A percentile compares a stretch with the other conserved stretches of the same genome.
Evolutionary conservation across 352 stramenopile genomes (phyloP).

Genomic region (Pythium scleroteichum): DNA sequence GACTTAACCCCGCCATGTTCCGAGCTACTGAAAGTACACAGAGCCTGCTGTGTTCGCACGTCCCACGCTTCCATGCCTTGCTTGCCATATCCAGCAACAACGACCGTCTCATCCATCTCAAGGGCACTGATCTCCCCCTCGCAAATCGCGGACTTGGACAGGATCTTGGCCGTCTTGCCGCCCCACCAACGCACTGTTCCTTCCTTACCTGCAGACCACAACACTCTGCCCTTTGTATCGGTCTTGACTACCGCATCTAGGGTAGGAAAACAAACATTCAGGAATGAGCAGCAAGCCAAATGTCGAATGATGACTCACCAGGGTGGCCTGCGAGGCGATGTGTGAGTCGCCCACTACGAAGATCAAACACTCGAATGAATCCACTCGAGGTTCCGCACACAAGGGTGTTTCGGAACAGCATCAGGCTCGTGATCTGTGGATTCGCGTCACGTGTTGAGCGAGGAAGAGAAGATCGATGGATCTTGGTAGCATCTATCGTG

Average conservation of each 20-base stretch:
- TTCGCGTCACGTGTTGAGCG: slow-evolving; percentile 59
- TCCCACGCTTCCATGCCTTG: slow-evolving; percentile 90
- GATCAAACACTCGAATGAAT: slow-evolving; percentile 87
- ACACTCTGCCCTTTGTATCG: slow-evolving; percentile 81
- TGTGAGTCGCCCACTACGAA: slow-evolving; percentile 75
- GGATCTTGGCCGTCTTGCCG: slow-evolving; percentile 85
- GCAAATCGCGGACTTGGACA: slow-evolving; percentile 81
- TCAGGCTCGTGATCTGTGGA: slow-evolving; percentile 86
- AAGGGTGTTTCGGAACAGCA: slow-evolving; percentile 86
- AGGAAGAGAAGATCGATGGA: slow-evolving; percentile 80
- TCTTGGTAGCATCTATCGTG: slow-evolving; percentile 76
- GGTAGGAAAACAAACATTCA: too few species aligned
- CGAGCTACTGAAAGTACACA: slow-evolving; percentile 82
- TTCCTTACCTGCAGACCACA: slow-evolving; percentile 85
- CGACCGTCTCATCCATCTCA: slow-evolving; percentile 89
- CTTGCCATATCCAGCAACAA: slow-evolving; percentile 79
- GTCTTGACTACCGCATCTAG: slow-evolving; percentile 81
- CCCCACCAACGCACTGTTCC: slow-evolving; percentile 87
- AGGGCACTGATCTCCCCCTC: slow-evolving; percentile 73
- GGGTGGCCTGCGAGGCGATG: slow-evolving; percentile 83
- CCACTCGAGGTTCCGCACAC: slow-evolving; percentile 86
- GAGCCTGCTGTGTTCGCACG: slow-evolving; percentile 82
- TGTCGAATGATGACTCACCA: slow-evolving; percentile 37
- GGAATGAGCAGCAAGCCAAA: too few species aligned
- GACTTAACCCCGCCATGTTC: slow-evolving; percentile 70